phyloP scores from a whole-genome alignment of 2,329 filamentous ascomycete species.

The Berkeleyomyces rouxiae region DNA sequence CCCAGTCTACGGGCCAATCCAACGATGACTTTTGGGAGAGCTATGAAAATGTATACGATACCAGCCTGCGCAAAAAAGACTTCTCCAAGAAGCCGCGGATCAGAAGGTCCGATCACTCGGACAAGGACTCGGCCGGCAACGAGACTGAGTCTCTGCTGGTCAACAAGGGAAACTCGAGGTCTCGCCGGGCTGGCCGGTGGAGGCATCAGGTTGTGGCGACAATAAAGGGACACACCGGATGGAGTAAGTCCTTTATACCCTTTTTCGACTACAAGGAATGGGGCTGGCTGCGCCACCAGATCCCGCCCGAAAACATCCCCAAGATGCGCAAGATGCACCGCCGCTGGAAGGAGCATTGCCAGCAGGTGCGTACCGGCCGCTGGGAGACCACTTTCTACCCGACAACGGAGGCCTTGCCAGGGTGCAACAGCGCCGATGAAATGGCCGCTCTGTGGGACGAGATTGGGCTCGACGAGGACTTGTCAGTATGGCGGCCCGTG shows the following conservation, averaged over 20 bases:
- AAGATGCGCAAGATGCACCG: constrained; percentile 7
- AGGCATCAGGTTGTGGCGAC: constrained; percentile 5
- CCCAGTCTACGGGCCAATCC: background rate
- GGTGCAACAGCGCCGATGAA: constrained; percentile 13
- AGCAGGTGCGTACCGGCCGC: background rate
- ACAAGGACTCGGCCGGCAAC: background rate
- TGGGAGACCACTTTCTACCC: constrained; percentile 1
- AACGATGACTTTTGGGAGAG: background rate
- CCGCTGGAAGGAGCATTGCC: constrained; percentile 14
- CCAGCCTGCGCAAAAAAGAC: background rate
- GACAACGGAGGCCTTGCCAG: background rate
- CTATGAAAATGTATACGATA: constrained; percentile 5
- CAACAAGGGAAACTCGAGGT: background rate
- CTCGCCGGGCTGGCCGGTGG: background rate
- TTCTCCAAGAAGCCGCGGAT: background rate
- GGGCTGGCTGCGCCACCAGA: constrained; percentile 13
- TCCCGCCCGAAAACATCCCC: background rate
- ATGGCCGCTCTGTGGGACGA: constrained; percentile 23
- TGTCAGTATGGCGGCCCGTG: constrained; percentile 5
- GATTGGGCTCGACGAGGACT: background rate
- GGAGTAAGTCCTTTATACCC: constrained; percentile 3
- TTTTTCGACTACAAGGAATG: constrained; percentile 14
- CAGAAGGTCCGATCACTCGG: background rate
- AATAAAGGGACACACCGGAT: background rate
- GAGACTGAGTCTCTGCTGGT: background rate